phyloP scores from a whole-genome alignment of 2,329 filamentous ascomycete species.

The Phyllosticta citribraziliensis region DNA sequence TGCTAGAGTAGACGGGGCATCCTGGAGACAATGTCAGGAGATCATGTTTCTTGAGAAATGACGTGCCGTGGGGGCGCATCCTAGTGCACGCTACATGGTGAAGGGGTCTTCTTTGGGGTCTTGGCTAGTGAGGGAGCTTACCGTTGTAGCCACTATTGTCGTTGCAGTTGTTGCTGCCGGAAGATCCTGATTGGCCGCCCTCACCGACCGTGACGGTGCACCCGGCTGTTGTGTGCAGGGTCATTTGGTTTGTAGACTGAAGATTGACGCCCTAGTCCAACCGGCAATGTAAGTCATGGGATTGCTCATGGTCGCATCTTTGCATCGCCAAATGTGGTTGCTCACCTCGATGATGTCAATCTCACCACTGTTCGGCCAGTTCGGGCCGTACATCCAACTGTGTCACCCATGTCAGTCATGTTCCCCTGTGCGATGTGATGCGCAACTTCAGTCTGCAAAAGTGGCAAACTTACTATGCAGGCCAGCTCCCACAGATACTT shows the following conservation, averaged over 20 bases:
- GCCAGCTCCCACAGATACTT: slow-evolving; percentile 27
- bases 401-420: not conserved
- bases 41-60: not conserved
- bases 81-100: not conserved
- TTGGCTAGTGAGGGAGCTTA: not conserved
- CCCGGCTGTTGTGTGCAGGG: slow-evolving; percentile 27
- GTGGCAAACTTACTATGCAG: slow-evolving; percentile 23
- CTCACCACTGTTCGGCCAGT: slow-evolving; percentile 31
- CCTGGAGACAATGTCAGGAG: slow-evolving; percentile 13
- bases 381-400: slow-evolving; percentile 30
- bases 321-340: not conserved
- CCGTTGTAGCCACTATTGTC: slow-evolving; percentile 22
- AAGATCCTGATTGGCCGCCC: slow-evolving; percentile 23
- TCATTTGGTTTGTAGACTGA: slow-evolving; percentile 27
- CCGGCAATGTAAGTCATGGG: not conserved
- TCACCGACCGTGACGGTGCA: slow-evolving; percentile 24
- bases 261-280: slow-evolving; percentile 26
- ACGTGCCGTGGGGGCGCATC: not conserved
- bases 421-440: not conserved
- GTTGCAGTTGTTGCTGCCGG: slow-evolving; percentile 26
- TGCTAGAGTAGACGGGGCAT: slow-evolving; percentile 22
- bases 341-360: slow-evolving; percentile 18
- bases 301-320: slow-evolving; percentile 17
- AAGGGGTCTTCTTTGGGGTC: not conserved
- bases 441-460: not conserved